Conservation (phyloP, 1,284 basidiomycete species). For the Neonothopanus nambi region DNA sequence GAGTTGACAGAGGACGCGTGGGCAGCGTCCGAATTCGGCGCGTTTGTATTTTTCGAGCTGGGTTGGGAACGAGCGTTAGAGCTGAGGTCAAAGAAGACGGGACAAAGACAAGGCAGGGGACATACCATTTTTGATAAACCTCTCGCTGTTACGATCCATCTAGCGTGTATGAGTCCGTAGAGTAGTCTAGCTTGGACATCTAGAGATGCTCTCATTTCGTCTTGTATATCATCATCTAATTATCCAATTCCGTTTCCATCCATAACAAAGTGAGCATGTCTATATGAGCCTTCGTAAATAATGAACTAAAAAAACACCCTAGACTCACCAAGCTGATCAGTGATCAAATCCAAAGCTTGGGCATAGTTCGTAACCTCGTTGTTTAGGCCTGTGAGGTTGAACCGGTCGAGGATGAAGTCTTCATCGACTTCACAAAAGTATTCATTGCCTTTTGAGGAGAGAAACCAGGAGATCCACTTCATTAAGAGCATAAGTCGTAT, state of each 20-base stretch:
- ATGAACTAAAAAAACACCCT: background rate
- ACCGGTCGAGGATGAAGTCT: slow-evolving; percentile 97
- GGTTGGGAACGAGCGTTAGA: background rate
- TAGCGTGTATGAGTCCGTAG: slow-evolving; percentile 95
- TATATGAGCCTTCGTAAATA: background rate
- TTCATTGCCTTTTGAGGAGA: slow-evolving; percentile 95
- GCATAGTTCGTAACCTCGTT: slow-evolving; percentile 95
- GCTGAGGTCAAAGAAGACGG: background rate
- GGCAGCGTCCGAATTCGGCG: slow-evolving; percentile 94
- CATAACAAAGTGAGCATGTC: too few species aligned
- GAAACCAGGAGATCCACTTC: slow-evolving; percentile 98
- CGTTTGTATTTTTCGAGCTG: slow-evolving; percentile 97
- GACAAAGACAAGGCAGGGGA: slow-evolving; percentile 4
- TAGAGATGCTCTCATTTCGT: slow-evolving; percentile 77
- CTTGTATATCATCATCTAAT: slow-evolving; percentile 77
- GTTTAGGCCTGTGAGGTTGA: slow-evolving; percentile 97
- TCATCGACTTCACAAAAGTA: slow-evolving; percentile 99
- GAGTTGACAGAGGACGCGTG: slow-evolving; percentile 88
- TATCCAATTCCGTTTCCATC: too few species aligned
- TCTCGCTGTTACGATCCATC: slow-evolving; percentile 94
- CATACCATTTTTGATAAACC: slow-evolving; percentile 94
- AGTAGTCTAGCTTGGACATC: slow-evolving; percentile 89
- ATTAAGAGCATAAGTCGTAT: background rate
- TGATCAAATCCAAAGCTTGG: slow-evolving; percentile 94
- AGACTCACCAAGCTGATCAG: slow-evolving; percentile 85